phyloP scores from a whole-genome alignment of 2,329 filamentous ascomycete species.

The Aspergillus fijiensis region DNA sequence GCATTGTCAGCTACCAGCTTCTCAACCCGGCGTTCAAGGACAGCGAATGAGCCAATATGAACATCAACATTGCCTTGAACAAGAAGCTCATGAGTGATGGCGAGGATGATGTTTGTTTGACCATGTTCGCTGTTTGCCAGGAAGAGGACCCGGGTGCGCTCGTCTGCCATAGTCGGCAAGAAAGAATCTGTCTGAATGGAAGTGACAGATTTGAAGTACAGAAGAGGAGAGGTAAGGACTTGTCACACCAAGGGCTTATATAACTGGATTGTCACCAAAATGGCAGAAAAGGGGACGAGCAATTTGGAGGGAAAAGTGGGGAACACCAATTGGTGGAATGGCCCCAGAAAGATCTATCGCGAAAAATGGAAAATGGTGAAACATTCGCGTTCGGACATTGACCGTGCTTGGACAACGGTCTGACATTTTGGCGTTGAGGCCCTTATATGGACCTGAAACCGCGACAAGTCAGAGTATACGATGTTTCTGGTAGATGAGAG shows the following conservation, averaged over 20 bases:
- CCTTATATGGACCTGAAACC: neutral
- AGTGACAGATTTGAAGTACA: neutral
- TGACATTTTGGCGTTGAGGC: neutral
- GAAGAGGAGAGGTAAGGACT: neutral
- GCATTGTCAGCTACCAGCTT: slow-evolving; percentile 26
- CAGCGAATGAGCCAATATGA: slow-evolving; percentile 47
- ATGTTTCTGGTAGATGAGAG: slow-evolving; percentile 5
- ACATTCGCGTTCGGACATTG: neutral
- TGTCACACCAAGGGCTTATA: neutral
- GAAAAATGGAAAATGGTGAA: neutral
- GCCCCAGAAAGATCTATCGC: neutral
- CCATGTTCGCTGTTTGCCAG: slow-evolving; percentile 50
- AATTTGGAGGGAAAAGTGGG: neutral
- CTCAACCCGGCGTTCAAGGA: slow-evolving; percentile 35
- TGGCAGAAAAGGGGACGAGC: neutral
- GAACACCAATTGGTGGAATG: neutral
- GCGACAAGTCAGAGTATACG: neutral
- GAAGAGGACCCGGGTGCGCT: slow-evolving; percentile 37
- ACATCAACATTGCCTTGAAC: slow-evolving; percentile 39
- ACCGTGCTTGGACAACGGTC: neutral
- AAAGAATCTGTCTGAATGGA: neutral
- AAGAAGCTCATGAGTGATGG: slow-evolving; percentile 44
- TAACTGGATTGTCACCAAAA: neutral
- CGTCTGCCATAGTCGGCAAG: slow-evolving; percentile 15
- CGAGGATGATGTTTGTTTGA: slow-evolving; percentile 50